Evolutionary conservation across 2,329 filamentous ascomycete species (phyloP), one percentile per base, ranked within the genome.

Genomic region (Ophiognomonia clavigignenti-juglandacearum): DNA sequence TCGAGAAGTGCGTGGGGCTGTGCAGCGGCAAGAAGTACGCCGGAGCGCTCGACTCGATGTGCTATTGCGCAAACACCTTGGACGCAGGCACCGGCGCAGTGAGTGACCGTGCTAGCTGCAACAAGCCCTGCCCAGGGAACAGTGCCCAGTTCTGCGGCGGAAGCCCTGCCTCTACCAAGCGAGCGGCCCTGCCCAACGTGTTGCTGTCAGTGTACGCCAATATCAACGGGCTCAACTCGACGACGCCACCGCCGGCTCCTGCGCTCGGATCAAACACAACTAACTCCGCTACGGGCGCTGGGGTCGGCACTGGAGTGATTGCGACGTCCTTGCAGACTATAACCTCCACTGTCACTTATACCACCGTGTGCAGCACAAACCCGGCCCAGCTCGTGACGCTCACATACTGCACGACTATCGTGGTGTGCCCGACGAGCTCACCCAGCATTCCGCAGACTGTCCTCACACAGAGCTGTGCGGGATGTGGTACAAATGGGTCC

Each of bases 131-230:
- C 48, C 69, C 72, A 0, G 72, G 72, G 2, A 61, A 74, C 49
- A 49, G 51, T 0, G 23, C 26, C 3, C 54, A 72, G 51, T 60
- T 64, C 48, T 77, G 73, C 56, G 73, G 73, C 36, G 72, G 72
- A 13, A 53, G 59, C 19, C 11, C 18, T 16, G 7, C 31, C 31
- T 22, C 29, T 16, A 35, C 27, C 18, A 39, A 22, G 24, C 61
- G 61, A 26, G 64, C 62, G 11, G 55, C 56, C 3, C 9, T 45
- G 43, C 59, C 62, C 4, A 51, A 55, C 34, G 54, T 62, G 32
- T 62, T 74, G 6, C 61, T 75, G 16, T 73, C 66, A 2, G 57
- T 75, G 11, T 76, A 75, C 59, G 70, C 61, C 37, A 59, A 63
- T 45, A 52, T 69, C 27, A 49, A 53, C 20, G 55, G 57, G 26